phyloP scores from a whole-genome alignment of 768 basidiomycete genomes.

The Termitomyces sp. region DNA sequence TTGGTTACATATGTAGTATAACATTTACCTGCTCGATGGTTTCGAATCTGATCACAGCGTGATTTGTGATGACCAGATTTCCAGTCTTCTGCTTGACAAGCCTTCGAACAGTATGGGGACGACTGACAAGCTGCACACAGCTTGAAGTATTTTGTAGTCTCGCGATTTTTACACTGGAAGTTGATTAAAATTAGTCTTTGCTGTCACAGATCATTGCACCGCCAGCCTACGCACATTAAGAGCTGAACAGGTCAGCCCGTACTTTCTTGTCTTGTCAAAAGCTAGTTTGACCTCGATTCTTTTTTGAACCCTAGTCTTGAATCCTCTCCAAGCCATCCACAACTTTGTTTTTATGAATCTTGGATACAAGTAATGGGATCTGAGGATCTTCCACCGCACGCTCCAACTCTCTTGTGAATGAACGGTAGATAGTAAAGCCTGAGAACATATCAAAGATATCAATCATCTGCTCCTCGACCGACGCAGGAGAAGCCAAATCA shows the following conservation, averaged over 20 bases:
- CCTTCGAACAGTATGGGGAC: not conserved
- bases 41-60: not conserved
- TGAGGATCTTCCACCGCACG: not conserved
- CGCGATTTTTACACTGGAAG: not conserved
- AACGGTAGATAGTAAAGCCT: too few relatives aligned
- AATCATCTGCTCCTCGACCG: too few relatives aligned
- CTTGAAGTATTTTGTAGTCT: not conserved
- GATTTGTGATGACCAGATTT: not conserved
- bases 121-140: not conserved
- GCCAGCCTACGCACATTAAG: not conserved
- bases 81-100: not conserved
- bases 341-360: not conserved
- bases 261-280: not conserved
- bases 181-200: not conserved
- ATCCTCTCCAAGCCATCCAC: not conserved
- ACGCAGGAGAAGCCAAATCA: too few relatives aligned
- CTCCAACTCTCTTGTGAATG: not conserved
- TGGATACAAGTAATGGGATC: not conserved
- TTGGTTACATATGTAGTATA: too few relatives aligned
- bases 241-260: not conserved
- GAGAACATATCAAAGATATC: too few relatives aligned
- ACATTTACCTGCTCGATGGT: not conserved
- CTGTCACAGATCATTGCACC: too few relatives aligned
- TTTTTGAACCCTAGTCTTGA: not conserved
- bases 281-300: not conserved